These are phyloP conservation scores for Tolypocladium nubicola DNA, from an alignment of 2,329 filamentous ascomycete species.

Conservation along the genomic window DNA sequence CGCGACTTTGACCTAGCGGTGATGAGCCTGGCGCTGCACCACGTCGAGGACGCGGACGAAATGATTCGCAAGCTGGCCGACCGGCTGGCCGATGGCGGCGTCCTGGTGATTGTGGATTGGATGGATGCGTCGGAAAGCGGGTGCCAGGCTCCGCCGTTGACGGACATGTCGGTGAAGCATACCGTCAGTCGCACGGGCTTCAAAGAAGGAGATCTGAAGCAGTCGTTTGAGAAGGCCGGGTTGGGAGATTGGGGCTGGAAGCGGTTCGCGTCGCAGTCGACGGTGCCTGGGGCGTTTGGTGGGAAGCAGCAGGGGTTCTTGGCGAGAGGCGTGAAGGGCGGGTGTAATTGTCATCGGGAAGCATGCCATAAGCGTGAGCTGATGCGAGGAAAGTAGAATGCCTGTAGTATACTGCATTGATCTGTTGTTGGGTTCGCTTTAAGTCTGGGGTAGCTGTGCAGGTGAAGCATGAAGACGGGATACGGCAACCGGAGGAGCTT, in stretches of 20 bases:
- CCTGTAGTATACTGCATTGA: too few species aligned
- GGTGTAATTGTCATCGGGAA: not conserved
- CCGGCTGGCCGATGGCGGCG: slow-evolving; percentile 17
- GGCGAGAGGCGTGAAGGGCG: slow-evolving; percentile 5
- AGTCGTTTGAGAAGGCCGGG: slow-evolving; percentile 11
- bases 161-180: slow-evolving; percentile 2
- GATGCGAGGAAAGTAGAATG: too few species aligned
- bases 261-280: slow-evolving; percentile 8
- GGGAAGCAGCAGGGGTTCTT: slow-evolving; percentile 15
- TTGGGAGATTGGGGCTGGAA: slow-evolving; percentile 15
- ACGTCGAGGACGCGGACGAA: slow-evolving; percentile 16
- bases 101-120: slow-evolving; percentile 23
- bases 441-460: too few species aligned
- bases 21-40: slow-evolving; percentile 25
- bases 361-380: too few species aligned
- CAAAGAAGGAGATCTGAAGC: slow-evolving; percentile 9
- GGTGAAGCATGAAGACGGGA: too few species aligned
- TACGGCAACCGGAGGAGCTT: too few species aligned
- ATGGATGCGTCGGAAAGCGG: slow-evolving; percentile 7
- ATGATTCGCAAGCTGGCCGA: slow-evolving; percentile 18
- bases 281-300: slow-evolving; percentile 13
- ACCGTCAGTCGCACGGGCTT: slow-evolving; percentile 13
- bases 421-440: too few species aligned
- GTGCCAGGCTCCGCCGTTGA: too few species aligned
- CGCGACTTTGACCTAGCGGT: slow-evolving; percentile 19